Evolutionary conservation across 2,329 filamentous ascomycete species (phyloP).

Genomic region (Arthrobotrys megalospora): DNA sequence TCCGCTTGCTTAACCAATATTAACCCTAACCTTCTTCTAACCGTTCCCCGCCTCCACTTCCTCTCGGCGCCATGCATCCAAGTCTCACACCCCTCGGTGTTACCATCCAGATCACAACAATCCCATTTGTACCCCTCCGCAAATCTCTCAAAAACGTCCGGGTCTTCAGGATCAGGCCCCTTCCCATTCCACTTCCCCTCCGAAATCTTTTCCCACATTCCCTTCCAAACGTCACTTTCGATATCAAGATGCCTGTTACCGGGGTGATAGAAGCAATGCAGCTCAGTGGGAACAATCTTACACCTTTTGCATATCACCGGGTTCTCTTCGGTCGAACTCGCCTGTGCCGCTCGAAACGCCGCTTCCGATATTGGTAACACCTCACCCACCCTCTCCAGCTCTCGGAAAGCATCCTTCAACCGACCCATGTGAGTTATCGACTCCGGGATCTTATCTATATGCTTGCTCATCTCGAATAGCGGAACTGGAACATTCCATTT

Average conservation of each 20-base stretch:
- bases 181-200: neutral
- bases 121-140: conserved; percentile 17
- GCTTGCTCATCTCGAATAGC: too few species aligned
- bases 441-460: too few species aligned
- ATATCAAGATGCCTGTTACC: neutral
- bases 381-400: too few species aligned
- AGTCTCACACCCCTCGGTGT: neutral
- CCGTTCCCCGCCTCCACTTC: neutral
- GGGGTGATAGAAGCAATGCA: neutral
- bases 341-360: too few species aligned
- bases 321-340: neutral
- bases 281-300: too few species aligned
- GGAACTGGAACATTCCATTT: too few species aligned
- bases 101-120: conserved; percentile 9
- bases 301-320: neutral
- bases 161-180: neutral
- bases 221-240: conserved; percentile 10
- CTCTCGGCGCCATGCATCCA: neutral
- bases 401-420: too few species aligned
- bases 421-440: too few species aligned
- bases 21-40: neutral
- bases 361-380: too few species aligned
- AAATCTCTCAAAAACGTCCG: neutral
- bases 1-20: neutral
- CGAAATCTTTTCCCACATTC: too few species aligned